phyloP scores from a whole-genome alignment of 148 eudicot genomes.

The Vaccinium darrowii region DNA sequence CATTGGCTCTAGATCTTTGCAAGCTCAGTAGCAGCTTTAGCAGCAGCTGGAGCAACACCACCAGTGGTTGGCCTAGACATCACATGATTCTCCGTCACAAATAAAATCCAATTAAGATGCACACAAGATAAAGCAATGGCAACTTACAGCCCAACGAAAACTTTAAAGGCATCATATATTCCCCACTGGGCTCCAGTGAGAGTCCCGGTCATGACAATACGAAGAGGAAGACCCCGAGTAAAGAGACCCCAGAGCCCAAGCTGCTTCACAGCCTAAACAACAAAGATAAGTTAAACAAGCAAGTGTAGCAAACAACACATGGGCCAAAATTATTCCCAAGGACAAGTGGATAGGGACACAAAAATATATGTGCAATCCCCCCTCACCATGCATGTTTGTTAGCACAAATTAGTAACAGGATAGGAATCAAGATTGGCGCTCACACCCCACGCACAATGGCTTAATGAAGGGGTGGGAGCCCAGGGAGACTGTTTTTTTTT shows the following conservation, averaged over 20 bases:
- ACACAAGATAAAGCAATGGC: background rate
- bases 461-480: background rate
- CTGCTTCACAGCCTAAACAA: slow-evolving; percentile 77
- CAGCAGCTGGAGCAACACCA: slow-evolving; percentile 72
- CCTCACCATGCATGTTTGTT: background rate
- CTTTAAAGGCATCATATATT: slow-evolving; percentile 91
- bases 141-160: slow-evolving; percentile 93
- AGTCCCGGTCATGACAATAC: slow-evolving; percentile 94
- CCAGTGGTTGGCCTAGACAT: slow-evolving; percentile 85
- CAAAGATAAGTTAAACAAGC: background rate
- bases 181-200: slow-evolving; percentile 99
- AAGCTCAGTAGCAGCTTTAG: slow-evolving; percentile 34
- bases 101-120: slow-evolving; percentile 1
- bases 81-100: slow-evolving; percentile 5
- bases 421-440: background rate
- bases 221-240: slow-evolving; percentile 91
- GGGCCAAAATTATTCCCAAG: background rate
- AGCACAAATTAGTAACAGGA: background rate
- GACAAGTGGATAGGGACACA: background rate
- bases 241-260: slow-evolving; percentile 78
- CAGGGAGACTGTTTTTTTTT: background rate
- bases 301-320: background rate
- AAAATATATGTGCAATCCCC: background rate
- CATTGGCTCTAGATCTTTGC: slow-evolving; percentile 34
- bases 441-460: background rate